Base-by-base conservation (phyloP, 805 yeast genomes). In the Teunomyces aglyptinius region DNA sequence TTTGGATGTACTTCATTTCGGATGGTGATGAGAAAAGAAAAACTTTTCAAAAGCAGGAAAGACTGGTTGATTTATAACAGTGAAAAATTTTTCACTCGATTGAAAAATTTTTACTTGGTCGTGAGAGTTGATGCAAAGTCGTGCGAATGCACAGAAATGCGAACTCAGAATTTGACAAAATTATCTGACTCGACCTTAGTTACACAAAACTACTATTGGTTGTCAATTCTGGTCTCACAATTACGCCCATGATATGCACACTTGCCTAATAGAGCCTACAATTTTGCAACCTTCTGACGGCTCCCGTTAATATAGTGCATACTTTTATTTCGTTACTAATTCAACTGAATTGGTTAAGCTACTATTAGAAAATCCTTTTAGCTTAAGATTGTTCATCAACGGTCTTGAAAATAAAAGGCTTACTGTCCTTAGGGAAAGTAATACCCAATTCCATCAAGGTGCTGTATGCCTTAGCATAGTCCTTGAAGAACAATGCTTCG, bases 1-100 rank as follows among this genome's bases (percentile, higher is more conserved):
- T 84, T 75, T 83, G 87, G 67, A 88, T 82, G 88, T 81, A 86
- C 80, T 87, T 88, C 96, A 80, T 80, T 64, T 27, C 39, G 39
- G 39, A 36, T 36, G 39, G 15, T 36, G 39, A 29, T 10, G 22
- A 32, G 26, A 15, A 26, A 40, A 32, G 20, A 38, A 42, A 41
- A 48, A 7, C 22, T 26, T 36, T n/a, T 15, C 5, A 8, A 38
- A 38, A 19, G 18, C 11, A n/a, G 13, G 11, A 11, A n/a, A 11
- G 20, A 16, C 32, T 27, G 20, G 8, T 15, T 16, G 42, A 16
- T 38, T 31, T 29, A 28, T 41, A 41, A 19, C 19, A 27, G 24
- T 38, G 46, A 41, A 47, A 47, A 47, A 44, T 35, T 47, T 47
- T 47, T 31, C 45, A 35, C 24, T 15, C n/a, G 33, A 26, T 38